These are phyloP conservation scores for Claviceps humidiphila DNA, from an alignment of 2,329 filamentous ascomycete species.

Conservation along the genomic window DNA sequence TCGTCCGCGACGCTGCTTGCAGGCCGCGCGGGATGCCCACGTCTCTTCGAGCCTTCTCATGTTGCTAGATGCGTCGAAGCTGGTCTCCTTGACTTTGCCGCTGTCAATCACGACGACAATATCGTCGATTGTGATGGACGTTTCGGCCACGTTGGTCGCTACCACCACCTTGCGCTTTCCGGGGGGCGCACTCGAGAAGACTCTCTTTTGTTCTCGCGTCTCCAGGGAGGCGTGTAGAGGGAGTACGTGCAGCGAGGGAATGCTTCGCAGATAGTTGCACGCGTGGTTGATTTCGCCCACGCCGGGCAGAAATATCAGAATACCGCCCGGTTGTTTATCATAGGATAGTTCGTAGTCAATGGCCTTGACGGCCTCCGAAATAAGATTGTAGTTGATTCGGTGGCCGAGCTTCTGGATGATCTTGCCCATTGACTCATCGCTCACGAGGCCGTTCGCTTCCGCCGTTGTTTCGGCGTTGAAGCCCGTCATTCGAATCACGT, in stretches of 20 bases:
- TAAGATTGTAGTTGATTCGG: slow-evolving; percentile 82
- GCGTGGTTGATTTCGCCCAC: slow-evolving; percentile 82
- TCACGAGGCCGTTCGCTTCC: slow-evolving; percentile 27
- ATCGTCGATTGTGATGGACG: slow-evolving; percentile 96
- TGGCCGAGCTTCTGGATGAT: slow-evolving; percentile 61
- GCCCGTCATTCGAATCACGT: slow-evolving; percentile 67
- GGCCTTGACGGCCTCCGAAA: slow-evolving; percentile 63
- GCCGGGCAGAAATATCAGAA: slow-evolving; percentile 91
- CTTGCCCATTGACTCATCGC: slow-evolving; percentile 50
- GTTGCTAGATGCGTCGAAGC: slow-evolving; percentile 80
- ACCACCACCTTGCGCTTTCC: slow-evolving; percentile 87
- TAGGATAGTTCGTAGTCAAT: slow-evolving; percentile 65
- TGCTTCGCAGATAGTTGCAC: slow-evolving; percentile 51
- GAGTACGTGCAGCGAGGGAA: slow-evolving; percentile 57
- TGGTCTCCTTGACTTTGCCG: slow-evolving; percentile 91
- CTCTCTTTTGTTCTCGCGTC: slow-evolving; percentile 73
- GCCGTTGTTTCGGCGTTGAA: slow-evolving; percentile 44
- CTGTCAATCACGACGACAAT: slow-evolving; percentile 93
- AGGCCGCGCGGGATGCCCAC: slow-evolving; percentile 87
- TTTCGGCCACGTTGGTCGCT: slow-evolving; percentile 94
- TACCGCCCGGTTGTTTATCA: slow-evolving; percentile 58
- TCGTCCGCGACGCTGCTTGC: slow-evolving; percentile 85
- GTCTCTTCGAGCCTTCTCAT: slow-evolving; percentile 91
- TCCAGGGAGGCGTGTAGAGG: slow-evolving; percentile 87
- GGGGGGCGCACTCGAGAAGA: slow-evolving; percentile 62